Percentiles rank a stretch among this genome's conserved stretches.
Conservation (phyloP, 2,329 filamentous ascomycete genomes). For the Fusarium torulosum region DNA sequence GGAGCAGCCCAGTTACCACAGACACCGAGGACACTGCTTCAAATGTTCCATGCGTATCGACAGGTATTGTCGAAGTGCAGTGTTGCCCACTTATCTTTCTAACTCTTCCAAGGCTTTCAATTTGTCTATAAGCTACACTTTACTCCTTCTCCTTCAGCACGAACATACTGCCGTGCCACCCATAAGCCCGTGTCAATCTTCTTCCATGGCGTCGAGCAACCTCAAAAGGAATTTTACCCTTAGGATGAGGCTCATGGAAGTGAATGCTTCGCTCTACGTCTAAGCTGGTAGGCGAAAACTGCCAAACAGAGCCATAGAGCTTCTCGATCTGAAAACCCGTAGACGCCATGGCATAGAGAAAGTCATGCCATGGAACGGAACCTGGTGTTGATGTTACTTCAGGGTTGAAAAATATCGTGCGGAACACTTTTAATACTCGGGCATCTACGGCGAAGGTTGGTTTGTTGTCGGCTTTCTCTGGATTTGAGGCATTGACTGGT, state of each 20-base stretch:
- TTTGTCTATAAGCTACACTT: not conserved
- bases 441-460: not conserved
- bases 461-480: too few species aligned
- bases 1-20: too few species aligned
- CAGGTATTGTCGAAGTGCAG: too few species aligned
- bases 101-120: too few species aligned
- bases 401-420: constrained; percentile 12
- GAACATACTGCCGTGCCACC: constrained; percentile 11
- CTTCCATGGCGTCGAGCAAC: constrained; percentile 4
- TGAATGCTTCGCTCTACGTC: constrained; percentile 1
- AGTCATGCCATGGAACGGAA: not conserved
- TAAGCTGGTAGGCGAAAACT: not conserved
- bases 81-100: too few species aligned
- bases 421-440: not conserved
- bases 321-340: constrained; percentile 2
- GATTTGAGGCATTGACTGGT: too few species aligned
- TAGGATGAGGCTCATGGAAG: constrained; percentile 4
- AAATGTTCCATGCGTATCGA: too few species aligned
- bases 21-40: too few species aligned
- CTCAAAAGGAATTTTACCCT: not conserved
- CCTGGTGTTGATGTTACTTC: not conserved
- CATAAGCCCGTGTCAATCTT: constrained; percentile 1
- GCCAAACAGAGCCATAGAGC: constrained; percentile 11
- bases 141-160: not conserved
- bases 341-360: not conserved